Conservation (phyloP, 2,329 filamentous ascomycete genomes). For the Xylariaceae sp. region DNA sequence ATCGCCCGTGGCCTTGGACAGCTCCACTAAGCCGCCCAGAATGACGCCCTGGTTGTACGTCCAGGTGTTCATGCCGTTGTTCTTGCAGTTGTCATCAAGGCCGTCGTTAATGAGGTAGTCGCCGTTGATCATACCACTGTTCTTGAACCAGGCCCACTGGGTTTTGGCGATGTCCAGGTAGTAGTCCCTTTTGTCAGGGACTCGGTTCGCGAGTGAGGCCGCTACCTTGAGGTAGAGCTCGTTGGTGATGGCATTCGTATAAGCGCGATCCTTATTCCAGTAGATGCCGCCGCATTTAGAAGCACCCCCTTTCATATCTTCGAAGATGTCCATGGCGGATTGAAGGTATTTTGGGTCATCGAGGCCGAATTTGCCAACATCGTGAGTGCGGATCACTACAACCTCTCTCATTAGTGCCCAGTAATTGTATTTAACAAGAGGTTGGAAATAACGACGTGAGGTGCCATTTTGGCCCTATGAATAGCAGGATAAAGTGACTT, state of each 20-base stretch:
- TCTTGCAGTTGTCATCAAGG: constrained; percentile 42
- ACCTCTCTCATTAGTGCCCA: neutral
- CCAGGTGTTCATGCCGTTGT: constrained; percentile 43
- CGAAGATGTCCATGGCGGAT: constrained; percentile 48
- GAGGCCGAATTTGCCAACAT: constrained; percentile 37
- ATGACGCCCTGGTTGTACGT: constrained; percentile 55
- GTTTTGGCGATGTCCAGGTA: constrained; percentile 44
- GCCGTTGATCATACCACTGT: constrained; percentile 45
- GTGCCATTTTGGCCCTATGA: neutral
- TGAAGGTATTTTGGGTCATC: constrained; percentile 43
- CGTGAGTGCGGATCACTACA: constrained; percentile 46
- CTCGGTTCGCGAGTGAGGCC: constrained; percentile 48
- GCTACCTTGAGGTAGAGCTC: constrained; percentile 51
- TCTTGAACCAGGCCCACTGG: constrained; percentile 50
- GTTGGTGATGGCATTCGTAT: constrained; percentile 50
- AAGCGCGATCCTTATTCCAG: constrained; percentile 49
- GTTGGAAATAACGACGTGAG: neutral
- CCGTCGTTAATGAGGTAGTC: constrained; percentile 50
- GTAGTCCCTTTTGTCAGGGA: constrained; percentile 33
- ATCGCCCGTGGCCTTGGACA: constrained; percentile 41
- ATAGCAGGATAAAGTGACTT: neutral
- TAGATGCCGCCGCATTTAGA: constrained; percentile 51
- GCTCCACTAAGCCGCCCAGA: constrained; percentile 48
- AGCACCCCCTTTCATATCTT: constrained; percentile 47
- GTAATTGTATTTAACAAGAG: neutral